These are phyloP conservation scores for Saccharomycopsis hybrid DNA, from an alignment of 1,139 yeast genomes.

Conservation along the genomic window DNA sequence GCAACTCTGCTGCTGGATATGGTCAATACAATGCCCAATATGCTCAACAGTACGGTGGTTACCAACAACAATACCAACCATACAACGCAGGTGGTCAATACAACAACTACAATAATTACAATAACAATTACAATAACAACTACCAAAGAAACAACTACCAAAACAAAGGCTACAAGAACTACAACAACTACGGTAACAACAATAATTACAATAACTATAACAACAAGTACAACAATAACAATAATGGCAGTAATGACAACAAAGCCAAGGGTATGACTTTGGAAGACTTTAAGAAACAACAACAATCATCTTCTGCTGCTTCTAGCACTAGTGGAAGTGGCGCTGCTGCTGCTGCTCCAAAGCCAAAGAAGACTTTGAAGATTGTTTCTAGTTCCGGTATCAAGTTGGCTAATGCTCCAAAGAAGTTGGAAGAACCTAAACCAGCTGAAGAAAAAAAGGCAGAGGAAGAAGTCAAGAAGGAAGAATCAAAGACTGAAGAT, in stretches of 20 bases:
- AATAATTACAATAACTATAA: constrained; percentile 23
- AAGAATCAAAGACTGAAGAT: constrained; percentile 19
- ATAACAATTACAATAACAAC: constrained; percentile 23
- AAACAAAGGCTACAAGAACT: constrained; percentile 24
- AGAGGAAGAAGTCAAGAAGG: constrained; percentile 26
- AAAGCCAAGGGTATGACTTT: constrained; percentile 60
- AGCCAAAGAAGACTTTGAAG: constrained; percentile 59
- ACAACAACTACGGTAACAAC: constrained; percentile 27
- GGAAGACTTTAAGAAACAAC: constrained; percentile 80
- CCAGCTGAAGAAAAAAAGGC: constrained; percentile 28
- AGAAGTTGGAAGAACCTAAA: constrained; percentile 33
- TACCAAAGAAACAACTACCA: constrained; percentile 23
- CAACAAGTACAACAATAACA: constrained; percentile 7
- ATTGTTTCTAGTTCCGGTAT: constrained; percentile 61
- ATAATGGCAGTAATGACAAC: constrained; percentile 22
- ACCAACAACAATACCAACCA: constrained; percentile 23
- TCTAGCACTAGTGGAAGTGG: constrained; percentile 29
- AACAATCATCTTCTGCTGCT: constrained; percentile 30
- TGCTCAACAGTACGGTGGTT: constrained; percentile 27
- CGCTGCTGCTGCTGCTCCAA: constrained; percentile 30
- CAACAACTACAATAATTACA: constrained; percentile 26
- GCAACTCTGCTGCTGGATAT: constrained; percentile 23
- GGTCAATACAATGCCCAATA: constrained; percentile 28
- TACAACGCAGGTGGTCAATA: constrained; percentile 23
- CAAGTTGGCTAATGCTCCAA: constrained; percentile 57